A percentile compares a stretch with the other conserved stretches of the same genome.
These are phyloP conservation scores for Cryptococcus jaspeensis DNA, from an alignment of 1,284 basidiomycete genomes.

Conservation along the genomic window DNA sequence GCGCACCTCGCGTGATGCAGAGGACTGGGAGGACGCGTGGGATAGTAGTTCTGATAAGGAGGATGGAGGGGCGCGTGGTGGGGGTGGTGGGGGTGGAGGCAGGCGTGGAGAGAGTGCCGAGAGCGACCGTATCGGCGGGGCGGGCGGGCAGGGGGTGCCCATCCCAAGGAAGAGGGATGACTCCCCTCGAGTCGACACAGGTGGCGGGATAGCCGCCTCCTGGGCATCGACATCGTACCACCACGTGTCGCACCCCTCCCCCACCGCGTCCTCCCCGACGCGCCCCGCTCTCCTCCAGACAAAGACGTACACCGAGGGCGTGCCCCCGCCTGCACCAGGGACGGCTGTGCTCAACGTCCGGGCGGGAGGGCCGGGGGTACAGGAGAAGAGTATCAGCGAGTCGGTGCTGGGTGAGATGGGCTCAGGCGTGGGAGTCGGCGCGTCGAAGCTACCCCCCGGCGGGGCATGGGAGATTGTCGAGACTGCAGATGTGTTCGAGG, in stretches of 20 bases:
- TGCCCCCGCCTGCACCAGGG: slow-evolving; percentile 30
- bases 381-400: neutral
- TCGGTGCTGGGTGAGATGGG: neutral
- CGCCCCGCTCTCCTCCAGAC: slow-evolving; percentile 19
- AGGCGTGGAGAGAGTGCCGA: neutral
- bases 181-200: neutral
- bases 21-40: slow-evolving; percentile 83
- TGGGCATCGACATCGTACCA: slow-evolving; percentile 38
- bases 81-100: neutral
- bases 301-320: slow-evolving; percentile 35
- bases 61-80: slow-evolving; percentile 29
- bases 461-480: slow-evolving; percentile 51
- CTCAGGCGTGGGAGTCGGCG: neutral
- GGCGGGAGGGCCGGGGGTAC: neutral
- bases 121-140: slow-evolving; percentile 4
- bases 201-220: slow-evolving; percentile 24
- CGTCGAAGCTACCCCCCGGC: slow-evolving; percentile 39
- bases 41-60: slow-evolving; percentile 82
- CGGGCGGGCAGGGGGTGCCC: slow-evolving; percentile 2
- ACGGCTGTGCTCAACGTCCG: slow-evolving; percentile 9
- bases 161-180: neutral
- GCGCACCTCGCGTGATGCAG: slow-evolving; percentile 46
- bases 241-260: slow-evolving; percentile 24
- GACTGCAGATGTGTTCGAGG: slow-evolving; percentile 23
- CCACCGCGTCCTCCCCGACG: slow-evolving; percentile 13